phyloP scores from a whole-genome alignment of 345 rosid species.

The Angophora floribunda region DNA sequence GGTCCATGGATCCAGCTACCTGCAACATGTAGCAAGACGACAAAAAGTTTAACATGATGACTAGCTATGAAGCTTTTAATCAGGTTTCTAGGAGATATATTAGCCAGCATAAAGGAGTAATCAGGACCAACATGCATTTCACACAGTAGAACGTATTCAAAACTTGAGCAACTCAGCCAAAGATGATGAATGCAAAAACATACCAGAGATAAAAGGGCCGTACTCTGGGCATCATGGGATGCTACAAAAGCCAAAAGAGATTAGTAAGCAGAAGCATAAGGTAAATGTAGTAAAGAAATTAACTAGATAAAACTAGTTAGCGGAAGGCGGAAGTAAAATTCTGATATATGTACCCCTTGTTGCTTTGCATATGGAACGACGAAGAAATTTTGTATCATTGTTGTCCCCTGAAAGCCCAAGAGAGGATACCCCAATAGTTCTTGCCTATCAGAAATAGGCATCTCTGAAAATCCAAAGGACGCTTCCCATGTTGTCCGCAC shows the following conservation, averaged over 20 bases:
- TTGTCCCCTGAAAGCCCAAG: slow-evolving; percentile 14
- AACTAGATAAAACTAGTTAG: neutral
- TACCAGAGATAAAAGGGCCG: neutral
- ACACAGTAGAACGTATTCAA: neutral
- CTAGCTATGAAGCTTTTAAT: neutral
- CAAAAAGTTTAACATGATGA: neutral
- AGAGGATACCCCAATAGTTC: slow-evolving; percentile 12
- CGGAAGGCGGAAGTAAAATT: neutral
- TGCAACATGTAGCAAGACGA: neutral
- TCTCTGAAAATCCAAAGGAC: slow-evolving; percentile 19
- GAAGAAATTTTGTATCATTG: slow-evolving; percentile 10
- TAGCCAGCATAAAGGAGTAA: neutral
- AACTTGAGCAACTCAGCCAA: too few relatives aligned
- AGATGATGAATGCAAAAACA: neutral
- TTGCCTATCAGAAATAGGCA: slow-evolving; percentile 5
- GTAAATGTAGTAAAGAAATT: neutral
- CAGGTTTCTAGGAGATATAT: neutral
- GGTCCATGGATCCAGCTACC: neutral
- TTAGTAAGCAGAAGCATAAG: neutral
- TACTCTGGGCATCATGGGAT: neutral
- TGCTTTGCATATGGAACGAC: neutral
- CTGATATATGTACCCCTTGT: neutral
- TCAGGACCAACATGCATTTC: neutral
- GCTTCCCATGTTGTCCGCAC: slow-evolving; percentile 13
- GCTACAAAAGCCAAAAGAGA: neutral